Evolutionary conservation across 257 asterid genomes (phyloP).

Genomic region (Scutellaria barbata): DNA sequence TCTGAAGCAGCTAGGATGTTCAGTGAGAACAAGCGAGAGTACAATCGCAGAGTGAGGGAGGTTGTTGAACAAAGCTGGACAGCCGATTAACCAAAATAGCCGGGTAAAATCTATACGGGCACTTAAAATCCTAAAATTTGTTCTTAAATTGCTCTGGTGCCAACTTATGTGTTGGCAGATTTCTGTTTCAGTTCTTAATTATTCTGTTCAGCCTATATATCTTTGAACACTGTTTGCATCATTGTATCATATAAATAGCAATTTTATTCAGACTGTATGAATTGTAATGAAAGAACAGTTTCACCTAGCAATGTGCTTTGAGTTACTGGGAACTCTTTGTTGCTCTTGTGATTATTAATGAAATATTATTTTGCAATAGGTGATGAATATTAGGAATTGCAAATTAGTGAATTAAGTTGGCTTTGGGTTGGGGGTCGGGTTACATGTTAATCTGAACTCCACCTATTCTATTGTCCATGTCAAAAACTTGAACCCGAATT

Average conservation of each 20-base stretch:
- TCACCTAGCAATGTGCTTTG: slow-evolving; percentile 18
- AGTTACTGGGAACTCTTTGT: background rate
- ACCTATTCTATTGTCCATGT: too few relatives aligned
- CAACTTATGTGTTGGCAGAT: slow-evolving; percentile 34
- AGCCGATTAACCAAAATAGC: slow-evolving; percentile 55
- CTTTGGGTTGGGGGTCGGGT: too few relatives aligned
- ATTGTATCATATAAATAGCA: slow-evolving; percentile 42
- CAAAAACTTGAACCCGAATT: too few relatives aligned
- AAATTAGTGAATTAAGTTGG: background rate
- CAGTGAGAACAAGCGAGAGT: slow-evolving; percentile 80
- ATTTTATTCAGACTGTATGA: slow-evolving; percentile 30
- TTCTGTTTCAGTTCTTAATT: slow-evolving; percentile 28
- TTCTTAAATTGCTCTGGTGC: slow-evolving; percentile 16
- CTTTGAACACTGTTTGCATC: slow-evolving; percentile 32
- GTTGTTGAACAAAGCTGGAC: slow-evolving; percentile 93
- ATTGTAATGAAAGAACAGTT: slow-evolving; percentile 23
- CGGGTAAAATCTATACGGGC: background rate
- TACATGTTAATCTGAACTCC: background rate
- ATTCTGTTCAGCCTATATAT: slow-evolving; percentile 32
- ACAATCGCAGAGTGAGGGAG: slow-evolving; percentile 78
- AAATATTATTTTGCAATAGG: background rate
- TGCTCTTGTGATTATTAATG: background rate
- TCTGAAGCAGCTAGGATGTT: slow-evolving; percentile 90
- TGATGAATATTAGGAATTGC: background rate
- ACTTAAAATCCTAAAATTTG: slow-evolving; percentile 38